Conservation (phyloP, 257 asterid genomes). For the Fraxinus anomala region DNA sequence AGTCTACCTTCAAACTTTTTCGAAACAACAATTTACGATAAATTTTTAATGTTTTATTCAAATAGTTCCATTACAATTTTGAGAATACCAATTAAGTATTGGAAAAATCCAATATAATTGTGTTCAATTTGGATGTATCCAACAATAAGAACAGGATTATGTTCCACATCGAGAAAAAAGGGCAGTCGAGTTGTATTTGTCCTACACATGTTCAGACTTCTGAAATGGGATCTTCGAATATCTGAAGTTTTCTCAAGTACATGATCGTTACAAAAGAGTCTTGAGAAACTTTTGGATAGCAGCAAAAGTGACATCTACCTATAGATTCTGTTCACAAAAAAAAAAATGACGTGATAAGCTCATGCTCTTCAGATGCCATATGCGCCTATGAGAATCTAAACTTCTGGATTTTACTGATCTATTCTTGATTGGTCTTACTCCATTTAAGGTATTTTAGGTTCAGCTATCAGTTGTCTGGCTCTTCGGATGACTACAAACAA, state of each 20-base stretch:
- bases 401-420: not conserved
- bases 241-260: not conserved
- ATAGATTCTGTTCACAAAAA: not conserved
- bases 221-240: not conserved
- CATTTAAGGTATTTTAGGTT: not conserved
- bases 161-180: not conserved
- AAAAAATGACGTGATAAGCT: not conserved
- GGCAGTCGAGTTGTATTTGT: not conserved
- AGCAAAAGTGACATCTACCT: not conserved
- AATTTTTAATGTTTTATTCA: not conserved
- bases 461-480: not conserved
- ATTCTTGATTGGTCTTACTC: not conserved
- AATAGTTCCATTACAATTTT: not conserved
- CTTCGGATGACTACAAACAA: not conserved
- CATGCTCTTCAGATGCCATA: not conserved
- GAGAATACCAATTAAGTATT: not conserved
- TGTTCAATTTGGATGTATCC: not conserved
- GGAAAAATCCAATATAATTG: not conserved
- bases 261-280: not conserved
- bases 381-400: not conserved
- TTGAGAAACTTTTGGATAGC: not conserved
- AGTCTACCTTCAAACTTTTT: not conserved
- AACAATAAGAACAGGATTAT: not conserved
- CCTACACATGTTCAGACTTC: not conserved
- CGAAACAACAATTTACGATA: not conserved